Evolutionary conservation across 768 basidiomycete genomes (phyloP), one percentile per base, ranked within the genome.

Genomic region (Amanita inopinata): DNA sequence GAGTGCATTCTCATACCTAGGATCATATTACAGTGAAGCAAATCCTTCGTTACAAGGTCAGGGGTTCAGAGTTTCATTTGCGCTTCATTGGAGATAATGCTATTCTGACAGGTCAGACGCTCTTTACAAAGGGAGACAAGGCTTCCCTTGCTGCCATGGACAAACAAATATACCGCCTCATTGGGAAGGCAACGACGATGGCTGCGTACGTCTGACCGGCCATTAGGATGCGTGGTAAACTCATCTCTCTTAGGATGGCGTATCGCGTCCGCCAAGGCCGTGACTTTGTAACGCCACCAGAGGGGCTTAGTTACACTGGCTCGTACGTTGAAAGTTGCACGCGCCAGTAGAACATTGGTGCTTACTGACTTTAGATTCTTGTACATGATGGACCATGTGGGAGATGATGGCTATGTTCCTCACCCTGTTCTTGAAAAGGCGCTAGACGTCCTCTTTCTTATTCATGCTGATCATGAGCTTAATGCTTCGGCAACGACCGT

Each of bases 181-280:
- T 91, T 40, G 90, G 91, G 32, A 93, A 92, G 56, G 81, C 84
- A 6, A 89, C 84, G 4, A 90, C 88, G 0, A 67, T 93, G 30
- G 90, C 90, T 47, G 88, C 90, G 75, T 86, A 49, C 36, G 80
- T 65, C 20, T 20, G 38, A 32, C 35, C 20, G 20, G 25, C 38
- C n/a, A 32, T 2, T 42, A 42, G 27, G 14, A 3, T 2, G 25
- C 34, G 15, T 33, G 19, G 6, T 40, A n/a, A n/a, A 45, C 27
- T 46, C 24, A 46, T 28, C 27, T 39, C 36, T 7, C 45, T 14
- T 53, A 85, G 83, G 2, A 92, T 93, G 89, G 90, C 91, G 0
- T 94, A 92, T 59, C 87, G 91, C 22, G 75, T 93, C 24, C 82
- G 91, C 30, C 88, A 90, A 65, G 91, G 91, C 25, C 74, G 91